phyloP scores from a whole-genome alignment of 2,329 filamentous ascomycete genomes.

The Xylaria sp. region DNA sequence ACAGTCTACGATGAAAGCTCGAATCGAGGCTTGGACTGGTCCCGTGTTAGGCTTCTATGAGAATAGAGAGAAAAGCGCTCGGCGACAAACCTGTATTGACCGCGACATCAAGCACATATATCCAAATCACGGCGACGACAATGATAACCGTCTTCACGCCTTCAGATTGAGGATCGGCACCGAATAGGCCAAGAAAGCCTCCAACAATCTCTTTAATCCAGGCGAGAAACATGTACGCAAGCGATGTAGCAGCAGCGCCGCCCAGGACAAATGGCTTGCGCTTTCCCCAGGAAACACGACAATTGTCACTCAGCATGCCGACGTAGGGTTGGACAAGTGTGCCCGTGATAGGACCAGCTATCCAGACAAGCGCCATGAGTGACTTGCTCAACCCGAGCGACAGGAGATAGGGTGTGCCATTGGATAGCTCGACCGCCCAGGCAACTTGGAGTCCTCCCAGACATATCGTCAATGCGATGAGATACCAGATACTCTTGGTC shows the following conservation, averaged over 20 bases:
- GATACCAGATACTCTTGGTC: slow-evolving; percentile 85
- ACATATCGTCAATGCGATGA: slow-evolving; percentile 85
- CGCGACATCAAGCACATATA: slow-evolving; percentile 92
- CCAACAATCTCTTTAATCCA: slow-evolving; percentile 79
- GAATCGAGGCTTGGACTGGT: slow-evolving; percentile 85
- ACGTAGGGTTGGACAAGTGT: slow-evolving; percentile 84
- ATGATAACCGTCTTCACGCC: slow-evolving; percentile 75
- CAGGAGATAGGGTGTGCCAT: slow-evolving; percentile 86
- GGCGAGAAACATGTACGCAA: slow-evolving; percentile 74
- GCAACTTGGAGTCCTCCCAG: slow-evolving; percentile 92
- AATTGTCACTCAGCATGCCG: slow-evolving; percentile 83
- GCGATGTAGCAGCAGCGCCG: slow-evolving; percentile 73
- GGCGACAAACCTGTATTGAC: slow-evolving; percentile 81
- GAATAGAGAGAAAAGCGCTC: background rate
- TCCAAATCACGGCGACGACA: slow-evolving; percentile 81
- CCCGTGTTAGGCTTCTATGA: slow-evolving; percentile 27
- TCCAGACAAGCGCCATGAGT: slow-evolving; percentile 85
- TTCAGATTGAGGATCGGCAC: slow-evolving; percentile 71
- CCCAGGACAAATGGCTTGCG: slow-evolving; percentile 83
- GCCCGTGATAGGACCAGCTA: slow-evolving; percentile 81
- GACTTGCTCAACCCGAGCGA: slow-evolving; percentile 86
- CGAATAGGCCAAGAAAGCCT: slow-evolving; percentile 74
- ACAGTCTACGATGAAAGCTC: slow-evolving; percentile 93
- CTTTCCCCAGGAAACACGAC: slow-evolving; percentile 77
- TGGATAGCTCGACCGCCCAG: slow-evolving; percentile 94